phyloP scores from a whole-genome alignment of 225 moss, liverwort and hornwort species.

The Antitrichia curtipendula region DNA sequence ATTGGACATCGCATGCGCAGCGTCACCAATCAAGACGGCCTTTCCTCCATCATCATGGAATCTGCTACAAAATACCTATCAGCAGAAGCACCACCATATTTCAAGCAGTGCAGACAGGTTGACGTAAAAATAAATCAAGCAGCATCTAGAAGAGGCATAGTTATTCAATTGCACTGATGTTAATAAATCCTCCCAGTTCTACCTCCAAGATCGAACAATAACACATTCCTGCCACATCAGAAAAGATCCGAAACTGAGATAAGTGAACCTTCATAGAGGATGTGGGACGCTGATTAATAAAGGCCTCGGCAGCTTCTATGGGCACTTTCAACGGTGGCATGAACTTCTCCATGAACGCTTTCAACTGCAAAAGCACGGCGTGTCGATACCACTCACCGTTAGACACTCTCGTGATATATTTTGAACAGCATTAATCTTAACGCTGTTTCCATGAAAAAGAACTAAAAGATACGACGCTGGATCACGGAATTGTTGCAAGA shows the following conservation, averaged over 20 bases:
- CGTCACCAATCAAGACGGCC: slow-evolving; percentile 42
- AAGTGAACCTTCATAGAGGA: slow-evolving; percentile 41
- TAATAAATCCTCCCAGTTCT: neutral
- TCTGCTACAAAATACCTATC: slow-evolving; percentile 34
- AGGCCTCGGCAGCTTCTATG: slow-evolving; percentile 42
- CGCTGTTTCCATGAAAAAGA: neutral
- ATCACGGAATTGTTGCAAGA: neutral
- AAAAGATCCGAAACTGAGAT: neutral
- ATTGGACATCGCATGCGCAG: slow-evolving; percentile 56
- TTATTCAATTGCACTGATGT: neutral
- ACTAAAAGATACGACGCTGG: neutral
- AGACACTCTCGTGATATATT: neutral
- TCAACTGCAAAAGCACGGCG: slow-evolving; percentile 16
- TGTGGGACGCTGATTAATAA: slow-evolving; percentile 42
- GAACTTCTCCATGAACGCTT: slow-evolving; percentile 42
- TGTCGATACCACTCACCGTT: neutral
- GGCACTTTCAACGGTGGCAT: slow-evolving; percentile 44
- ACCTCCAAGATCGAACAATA: neutral
- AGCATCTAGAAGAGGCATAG: neutral
- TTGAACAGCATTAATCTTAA: neutral
- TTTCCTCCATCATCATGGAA: slow-evolving; percentile 35
- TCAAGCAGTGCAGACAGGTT: neutral
- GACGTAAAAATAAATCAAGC: neutral
- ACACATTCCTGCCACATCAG: neutral
- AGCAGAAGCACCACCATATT: neutral